Evolutionary conservation across 2,329 filamentous ascomycete species (phyloP).

Genomic region (Sporothrix mexicana): DNA sequence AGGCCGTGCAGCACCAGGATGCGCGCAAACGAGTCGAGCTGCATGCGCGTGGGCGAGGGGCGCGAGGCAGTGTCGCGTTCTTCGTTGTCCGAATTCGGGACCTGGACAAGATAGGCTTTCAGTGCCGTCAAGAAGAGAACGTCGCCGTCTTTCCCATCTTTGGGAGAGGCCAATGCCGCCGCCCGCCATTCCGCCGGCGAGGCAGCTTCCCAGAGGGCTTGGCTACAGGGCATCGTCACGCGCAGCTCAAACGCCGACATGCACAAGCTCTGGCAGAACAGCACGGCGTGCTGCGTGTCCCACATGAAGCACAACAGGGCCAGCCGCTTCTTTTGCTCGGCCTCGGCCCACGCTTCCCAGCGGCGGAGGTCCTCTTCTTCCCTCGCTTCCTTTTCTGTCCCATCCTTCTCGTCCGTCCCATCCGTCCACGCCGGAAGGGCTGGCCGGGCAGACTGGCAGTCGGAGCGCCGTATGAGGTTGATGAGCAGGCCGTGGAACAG

Average conservation of each 20-base stretch:
- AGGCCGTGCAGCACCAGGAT: conserved; percentile 37
- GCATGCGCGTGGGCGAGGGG: conserved; percentile 21
- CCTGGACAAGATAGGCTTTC: not conserved
- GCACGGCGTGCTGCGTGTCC: conserved; percentile 38
- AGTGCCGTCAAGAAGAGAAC: not conserved
- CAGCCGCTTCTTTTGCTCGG: conserved; percentile 37
- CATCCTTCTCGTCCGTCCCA: not conserved
- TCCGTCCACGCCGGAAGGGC: not conserved
- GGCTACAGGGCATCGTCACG: conserved; percentile 34
- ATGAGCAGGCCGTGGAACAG: conserved; percentile 38
- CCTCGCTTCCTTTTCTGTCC: not conserved
- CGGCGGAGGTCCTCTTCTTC: not conserved
- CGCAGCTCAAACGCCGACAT: conserved; percentile 39
- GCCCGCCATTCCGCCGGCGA: conserved; percentile 31
- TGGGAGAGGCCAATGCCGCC: not conserved
- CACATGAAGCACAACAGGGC: conserved; percentile 37
- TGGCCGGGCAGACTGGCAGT: conserved; percentile 35
- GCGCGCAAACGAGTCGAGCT: conserved; percentile 26
- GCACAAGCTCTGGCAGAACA: conserved; percentile 39
- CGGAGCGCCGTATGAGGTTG: conserved; percentile 37
- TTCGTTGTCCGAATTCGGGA: not conserved
- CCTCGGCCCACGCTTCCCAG: conserved; percentile 34
- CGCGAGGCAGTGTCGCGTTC: not conserved
- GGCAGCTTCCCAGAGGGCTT: conserved; percentile 35
- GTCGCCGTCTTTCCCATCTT: not conserved